These are phyloP conservation scores for Saturnispora hagleri DNA, from an alignment of 805 yeast genomes.

Conservation along the genomic window DNA sequence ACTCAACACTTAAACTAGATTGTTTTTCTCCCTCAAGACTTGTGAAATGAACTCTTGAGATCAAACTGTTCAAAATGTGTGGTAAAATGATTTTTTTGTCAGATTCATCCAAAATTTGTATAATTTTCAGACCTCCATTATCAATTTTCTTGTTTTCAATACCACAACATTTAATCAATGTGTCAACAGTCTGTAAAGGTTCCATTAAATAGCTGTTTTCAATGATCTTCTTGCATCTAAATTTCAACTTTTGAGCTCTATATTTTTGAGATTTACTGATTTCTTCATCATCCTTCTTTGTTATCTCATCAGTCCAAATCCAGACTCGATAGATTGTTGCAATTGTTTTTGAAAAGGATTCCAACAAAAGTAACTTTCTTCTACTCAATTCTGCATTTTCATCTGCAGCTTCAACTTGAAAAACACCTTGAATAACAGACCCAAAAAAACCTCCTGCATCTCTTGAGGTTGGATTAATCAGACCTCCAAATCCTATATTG, in stretches of 20 bases:
- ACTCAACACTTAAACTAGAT: constrained; percentile 39
- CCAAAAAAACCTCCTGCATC: constrained; percentile 49
- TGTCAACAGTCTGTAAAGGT: constrained; percentile 63
- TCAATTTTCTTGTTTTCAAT: constrained; percentile 18
- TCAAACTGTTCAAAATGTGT: constrained; percentile 47
- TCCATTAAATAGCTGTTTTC: constrained; percentile 60
- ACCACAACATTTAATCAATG: constrained; percentile 35
- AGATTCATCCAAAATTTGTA: constrained; percentile 81
- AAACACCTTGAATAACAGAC: constrained; percentile 68
- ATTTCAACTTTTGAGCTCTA: constrained; percentile 54
- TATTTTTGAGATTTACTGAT: constrained; percentile 31
- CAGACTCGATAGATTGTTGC: constrained; percentile 53
- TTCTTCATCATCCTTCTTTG: neutral
- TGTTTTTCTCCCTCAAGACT: constrained; percentile 22
- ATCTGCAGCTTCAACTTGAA: constrained; percentile 59
- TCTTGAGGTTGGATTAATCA: constrained; percentile 8
- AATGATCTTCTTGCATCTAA: constrained; percentile 54
- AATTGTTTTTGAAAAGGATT: constrained; percentile 55
- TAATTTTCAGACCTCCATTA: constrained; percentile 31
- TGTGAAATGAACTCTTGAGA: constrained; percentile 34
- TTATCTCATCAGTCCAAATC: constrained; percentile 26
- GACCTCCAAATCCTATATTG: constrained; percentile 1
- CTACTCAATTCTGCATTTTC: constrained; percentile 41
- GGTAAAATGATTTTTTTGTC: constrained; percentile 70
- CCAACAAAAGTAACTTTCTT: constrained; percentile 47